Evolutionary conservation across 805 yeast genomes (phyloP).

Genomic region (Zygosaccharomyces bailii): DNA sequence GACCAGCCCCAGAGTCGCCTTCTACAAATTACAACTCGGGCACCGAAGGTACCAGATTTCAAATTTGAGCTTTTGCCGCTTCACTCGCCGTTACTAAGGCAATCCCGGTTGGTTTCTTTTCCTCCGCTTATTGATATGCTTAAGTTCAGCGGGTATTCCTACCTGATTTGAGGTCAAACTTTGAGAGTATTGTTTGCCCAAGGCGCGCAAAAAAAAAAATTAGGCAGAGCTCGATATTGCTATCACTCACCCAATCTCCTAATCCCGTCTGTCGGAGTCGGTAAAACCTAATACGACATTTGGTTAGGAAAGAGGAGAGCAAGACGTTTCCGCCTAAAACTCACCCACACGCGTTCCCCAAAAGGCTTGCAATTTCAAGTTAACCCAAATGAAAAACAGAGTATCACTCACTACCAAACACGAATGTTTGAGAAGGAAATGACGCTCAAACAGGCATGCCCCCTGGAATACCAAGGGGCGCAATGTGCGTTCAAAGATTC

Average conservation of each 20-base stretch:
- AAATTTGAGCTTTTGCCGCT: conserved; percentile 41
- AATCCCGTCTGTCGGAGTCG: conserved; percentile 13
- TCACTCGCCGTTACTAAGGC: conserved; percentile 46
- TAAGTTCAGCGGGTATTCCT: conserved; percentile 45
- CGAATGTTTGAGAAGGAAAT: conserved; percentile 36
- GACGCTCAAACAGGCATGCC: conserved; percentile 43
- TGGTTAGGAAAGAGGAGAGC: conserved; percentile 14
- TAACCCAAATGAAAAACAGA: conserved; percentile 27
- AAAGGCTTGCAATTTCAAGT: conserved; percentile 34
- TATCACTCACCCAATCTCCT: background rate
- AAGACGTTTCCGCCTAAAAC: background rate
- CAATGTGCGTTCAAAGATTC: conserved; percentile 48
- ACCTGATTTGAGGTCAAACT: conserved; percentile 41
- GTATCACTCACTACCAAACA: conserved; percentile 38
- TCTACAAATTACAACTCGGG: conserved; percentile 42
- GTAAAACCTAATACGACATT: conserved; percentile 27
- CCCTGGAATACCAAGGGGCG: conserved; percentile 41
- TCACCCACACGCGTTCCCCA: conserved; percentile 8
- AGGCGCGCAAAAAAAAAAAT: conserved; percentile 1
- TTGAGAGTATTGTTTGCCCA: conserved; percentile 19
- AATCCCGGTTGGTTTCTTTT: conserved; percentile 46
- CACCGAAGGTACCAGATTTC: conserved; percentile 41
- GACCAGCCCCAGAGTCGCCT: conserved; percentile 34
- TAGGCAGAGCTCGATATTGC: background rate
- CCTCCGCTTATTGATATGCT: conserved; percentile 47